phyloP scores from a whole-genome alignment of 495 filamentous ascomycete genomes.

The Aspergillus sclerotioniger region DNA sequence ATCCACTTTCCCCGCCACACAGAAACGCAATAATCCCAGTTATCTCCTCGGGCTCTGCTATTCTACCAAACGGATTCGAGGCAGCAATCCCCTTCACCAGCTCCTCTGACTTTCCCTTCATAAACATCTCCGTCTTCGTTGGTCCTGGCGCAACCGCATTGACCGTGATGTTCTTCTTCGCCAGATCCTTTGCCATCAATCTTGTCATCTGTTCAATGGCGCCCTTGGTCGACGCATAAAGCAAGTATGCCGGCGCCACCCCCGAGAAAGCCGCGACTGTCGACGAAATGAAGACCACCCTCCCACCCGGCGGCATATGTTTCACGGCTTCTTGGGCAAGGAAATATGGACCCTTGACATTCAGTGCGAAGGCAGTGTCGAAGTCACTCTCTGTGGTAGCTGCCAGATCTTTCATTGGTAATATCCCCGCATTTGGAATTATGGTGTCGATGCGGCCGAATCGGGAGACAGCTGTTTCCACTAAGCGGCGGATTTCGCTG shows the following conservation, averaged over 20 bases:
- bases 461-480: conserved; percentile 18
- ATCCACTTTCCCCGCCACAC: conserved; percentile 3
- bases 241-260: conserved; percentile 32
- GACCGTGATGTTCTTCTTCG: conserved; percentile 47
- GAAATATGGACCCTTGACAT: neutral
- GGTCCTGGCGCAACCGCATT: conserved; percentile 54
- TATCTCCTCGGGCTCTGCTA: conserved; percentile 34
- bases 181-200: conserved; percentile 55
- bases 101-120: conserved; percentile 38
- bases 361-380: conserved; percentile 9
- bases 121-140: conserved; percentile 40
- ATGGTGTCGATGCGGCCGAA: conserved; percentile 41
- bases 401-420: conserved; percentile 41
- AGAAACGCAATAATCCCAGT: conserved; percentile 8
- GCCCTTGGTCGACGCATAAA: conserved; percentile 55
- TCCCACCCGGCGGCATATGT: conserved; percentile 10
- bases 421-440: conserved; percentile 56
- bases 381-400: conserved; percentile 21
- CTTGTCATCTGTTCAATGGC: conserved; percentile 56
- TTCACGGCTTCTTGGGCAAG: neutral
- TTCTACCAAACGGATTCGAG: conserved; percentile 41
- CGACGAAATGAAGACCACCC: conserved; percentile 42
- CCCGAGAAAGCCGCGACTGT: conserved; percentile 41
- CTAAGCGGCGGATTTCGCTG: neutral
- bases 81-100: conserved; percentile 23